phyloP scores from a whole-genome alignment of 331 rosid genomes.

The Quercus lobata region DNA sequence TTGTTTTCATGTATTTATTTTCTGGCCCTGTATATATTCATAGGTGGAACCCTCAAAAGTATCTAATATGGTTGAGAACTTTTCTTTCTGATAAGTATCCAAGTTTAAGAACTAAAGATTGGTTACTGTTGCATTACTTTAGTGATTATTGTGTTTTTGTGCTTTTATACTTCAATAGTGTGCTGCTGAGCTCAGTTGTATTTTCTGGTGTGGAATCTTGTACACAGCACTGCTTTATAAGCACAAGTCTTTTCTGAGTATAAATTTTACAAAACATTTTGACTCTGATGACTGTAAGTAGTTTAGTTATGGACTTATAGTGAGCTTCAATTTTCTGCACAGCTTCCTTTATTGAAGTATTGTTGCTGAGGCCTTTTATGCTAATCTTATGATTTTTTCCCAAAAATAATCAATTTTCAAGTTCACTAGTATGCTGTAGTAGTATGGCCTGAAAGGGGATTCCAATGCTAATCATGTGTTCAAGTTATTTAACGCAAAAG shows the following conservation, averaged over 20 bases:
- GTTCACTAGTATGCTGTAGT: background rate
- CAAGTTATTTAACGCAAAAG: background rate
- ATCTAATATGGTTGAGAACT: background rate
- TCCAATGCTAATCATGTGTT: background rate
- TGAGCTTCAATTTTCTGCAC: background rate
- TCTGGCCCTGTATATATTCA: conserved; percentile 1
- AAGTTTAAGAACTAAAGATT: background rate
- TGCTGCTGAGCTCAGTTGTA: conserved; percentile 11
- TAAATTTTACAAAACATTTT: conserved; percentile 1
- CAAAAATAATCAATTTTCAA: background rate
- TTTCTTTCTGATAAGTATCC: background rate
- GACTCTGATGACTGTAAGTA: conserved; percentile 1
- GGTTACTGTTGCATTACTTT: conserved; percentile 17
- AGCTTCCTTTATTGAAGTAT: background rate
- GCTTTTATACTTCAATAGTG: conserved; percentile 5
- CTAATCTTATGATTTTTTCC: too few species aligned
- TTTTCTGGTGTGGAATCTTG: conserved; percentile 4
- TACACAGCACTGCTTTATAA: conserved; percentile 14
- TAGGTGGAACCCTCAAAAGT: conserved; percentile 9
- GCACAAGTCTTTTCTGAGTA: conserved; percentile 1
- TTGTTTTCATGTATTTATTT: conserved; percentile 6
- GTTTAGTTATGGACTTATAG: conserved; percentile 3
- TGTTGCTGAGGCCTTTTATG: background rate
- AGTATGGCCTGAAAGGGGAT: background rate
- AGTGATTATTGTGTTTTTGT: background rate